Evolutionary conservation across 371 early-diverging fungal species (phyloP).

Genomic region (Mucor piriformis): DNA sequence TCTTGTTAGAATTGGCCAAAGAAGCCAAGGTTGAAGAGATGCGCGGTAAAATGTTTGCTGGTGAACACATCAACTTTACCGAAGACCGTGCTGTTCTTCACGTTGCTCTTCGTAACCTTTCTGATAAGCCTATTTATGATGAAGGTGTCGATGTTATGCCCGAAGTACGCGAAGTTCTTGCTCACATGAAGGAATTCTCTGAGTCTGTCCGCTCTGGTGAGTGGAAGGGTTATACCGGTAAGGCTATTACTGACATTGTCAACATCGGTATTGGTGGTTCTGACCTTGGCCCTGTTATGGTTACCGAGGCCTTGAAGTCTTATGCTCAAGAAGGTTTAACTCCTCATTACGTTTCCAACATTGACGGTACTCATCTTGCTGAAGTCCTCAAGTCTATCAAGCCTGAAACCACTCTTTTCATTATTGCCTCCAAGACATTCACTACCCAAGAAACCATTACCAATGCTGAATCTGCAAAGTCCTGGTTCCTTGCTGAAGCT

Average conservation of each 20-base stretch:
- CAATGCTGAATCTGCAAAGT: slow-evolving; percentile 93
- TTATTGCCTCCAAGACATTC: slow-evolving; percentile 98
- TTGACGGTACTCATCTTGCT: slow-evolving; percentile 97
- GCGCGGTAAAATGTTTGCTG: slow-evolving; percentile 93
- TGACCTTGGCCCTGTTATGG: slow-evolving; percentile 99
- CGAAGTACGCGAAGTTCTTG: slow-evolving; percentile 92
- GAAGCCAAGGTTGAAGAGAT: slow-evolving; percentile 86
- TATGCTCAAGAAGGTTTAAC: slow-evolving; percentile 79
- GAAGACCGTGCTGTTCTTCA: slow-evolving; percentile 98
- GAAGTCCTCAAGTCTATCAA: slow-evolving; percentile 86
- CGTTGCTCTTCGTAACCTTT: slow-evolving; percentile 90
- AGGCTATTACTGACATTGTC: slow-evolving; percentile 92
- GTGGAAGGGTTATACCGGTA: slow-evolving; percentile 96
- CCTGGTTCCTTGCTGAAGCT: slow-evolving; percentile 88
- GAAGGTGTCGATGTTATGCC: slow-evolving; percentile 91
- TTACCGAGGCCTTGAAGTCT: slow-evolving; percentile 95
- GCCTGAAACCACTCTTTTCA: slow-evolving; percentile 95
- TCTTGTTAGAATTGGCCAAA: slow-evolving; percentile 81
- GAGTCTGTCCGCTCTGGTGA: slow-evolving; percentile 85
- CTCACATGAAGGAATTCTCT: slow-evolving; percentile 88
- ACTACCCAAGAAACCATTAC: slow-evolving; percentile 99
- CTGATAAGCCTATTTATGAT: slow-evolving; percentile 79
- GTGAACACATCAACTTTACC: slow-evolving; percentile 97
- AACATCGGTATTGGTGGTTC: slow-evolving; percentile 99
- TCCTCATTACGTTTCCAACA: slow-evolving; percentile 97